A percentile compares a stretch with the other conserved stretches of the same genome.
Conservation (phyloP, 2,329 filamentous ascomycete genomes). For the Ceratocystis lukuohia region DNA sequence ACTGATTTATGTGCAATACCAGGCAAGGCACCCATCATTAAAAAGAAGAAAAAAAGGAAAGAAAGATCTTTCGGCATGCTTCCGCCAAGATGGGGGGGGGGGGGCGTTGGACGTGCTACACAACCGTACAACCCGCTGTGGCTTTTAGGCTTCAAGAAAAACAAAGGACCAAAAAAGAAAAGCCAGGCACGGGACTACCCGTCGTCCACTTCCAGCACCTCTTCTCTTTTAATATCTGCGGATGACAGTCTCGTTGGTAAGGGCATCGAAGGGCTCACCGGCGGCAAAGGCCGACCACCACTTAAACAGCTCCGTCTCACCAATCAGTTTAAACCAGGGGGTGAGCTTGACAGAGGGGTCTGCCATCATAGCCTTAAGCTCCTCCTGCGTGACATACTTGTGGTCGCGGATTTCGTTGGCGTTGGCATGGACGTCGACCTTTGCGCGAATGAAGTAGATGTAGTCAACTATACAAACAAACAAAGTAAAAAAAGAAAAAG, state of each 20-base stretch:
- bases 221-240: constrained; percentile 36
- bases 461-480: constrained; percentile 60
- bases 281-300: constrained; percentile 85
- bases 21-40: background rate
- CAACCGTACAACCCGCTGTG: background rate
- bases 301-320: constrained; percentile 91
- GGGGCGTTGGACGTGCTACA: background rate
- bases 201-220: constrained; percentile 40
- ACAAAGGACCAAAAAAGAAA: background rate
- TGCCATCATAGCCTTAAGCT: constrained; percentile 73
- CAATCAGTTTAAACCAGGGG: constrained; percentile 99
- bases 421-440: constrained; percentile 72
- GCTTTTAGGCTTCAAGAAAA: background rate
- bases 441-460: constrained; percentile 89
- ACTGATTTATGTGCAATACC: background rate
- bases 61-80: constrained; percentile 1
- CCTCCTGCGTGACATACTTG: constrained; percentile 68
- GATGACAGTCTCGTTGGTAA: constrained; percentile 73
- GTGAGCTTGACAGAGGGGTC: constrained; percentile 76
- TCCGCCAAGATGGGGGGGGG: background rate
- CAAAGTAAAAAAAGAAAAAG: too few relatives aligned
- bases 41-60: constrained; percentile 1
- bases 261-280: constrained; percentile 57
- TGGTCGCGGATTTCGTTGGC: constrained; percentile 80
- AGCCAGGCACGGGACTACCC: background rate